Conservation (phyloP, 2,329 filamentous ascomycete species). For the Penicillium griseofulvum region DNA sequence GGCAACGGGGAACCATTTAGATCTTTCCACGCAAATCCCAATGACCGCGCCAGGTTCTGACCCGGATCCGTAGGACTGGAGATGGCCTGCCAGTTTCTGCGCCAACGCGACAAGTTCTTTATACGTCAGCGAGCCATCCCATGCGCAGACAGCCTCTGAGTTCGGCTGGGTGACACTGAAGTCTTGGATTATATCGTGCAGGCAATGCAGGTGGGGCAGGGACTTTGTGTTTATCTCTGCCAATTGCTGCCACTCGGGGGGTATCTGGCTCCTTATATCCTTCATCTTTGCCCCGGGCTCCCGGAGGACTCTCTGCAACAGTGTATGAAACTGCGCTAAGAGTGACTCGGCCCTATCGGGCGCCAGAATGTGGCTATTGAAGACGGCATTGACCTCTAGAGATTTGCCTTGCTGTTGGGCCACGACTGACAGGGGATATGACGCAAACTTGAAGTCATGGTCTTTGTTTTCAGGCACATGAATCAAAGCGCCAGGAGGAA, state of each 20-base stretch:
- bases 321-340: not conserved
- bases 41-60: not conserved
- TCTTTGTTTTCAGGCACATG: not conserved
- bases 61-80: not conserved
- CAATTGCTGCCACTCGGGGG: not conserved
- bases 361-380: not conserved
- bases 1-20: constrained; percentile 5
- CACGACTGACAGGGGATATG: not conserved
- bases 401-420: not conserved
- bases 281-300: not conserved
- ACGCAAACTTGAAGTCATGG: not conserved
- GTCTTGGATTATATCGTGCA: not conserved
- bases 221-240: not conserved
- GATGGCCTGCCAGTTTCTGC: not conserved
- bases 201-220: constrained; percentile 9
- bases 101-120: not conserved
- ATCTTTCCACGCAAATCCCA: constrained; percentile 3
- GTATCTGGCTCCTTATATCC: not conserved
- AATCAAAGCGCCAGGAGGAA: not conserved
- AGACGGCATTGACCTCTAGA: not conserved
- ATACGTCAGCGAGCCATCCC: constrained; percentile 12
- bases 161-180: not conserved
- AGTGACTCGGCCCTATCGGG: not conserved
- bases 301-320: not conserved
- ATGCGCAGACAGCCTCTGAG: constrained; percentile 10